Base-by-base conservation (phyloP, 495 filamentous ascomycete genomes). In the Talaromyces thailandensis region DNA sequence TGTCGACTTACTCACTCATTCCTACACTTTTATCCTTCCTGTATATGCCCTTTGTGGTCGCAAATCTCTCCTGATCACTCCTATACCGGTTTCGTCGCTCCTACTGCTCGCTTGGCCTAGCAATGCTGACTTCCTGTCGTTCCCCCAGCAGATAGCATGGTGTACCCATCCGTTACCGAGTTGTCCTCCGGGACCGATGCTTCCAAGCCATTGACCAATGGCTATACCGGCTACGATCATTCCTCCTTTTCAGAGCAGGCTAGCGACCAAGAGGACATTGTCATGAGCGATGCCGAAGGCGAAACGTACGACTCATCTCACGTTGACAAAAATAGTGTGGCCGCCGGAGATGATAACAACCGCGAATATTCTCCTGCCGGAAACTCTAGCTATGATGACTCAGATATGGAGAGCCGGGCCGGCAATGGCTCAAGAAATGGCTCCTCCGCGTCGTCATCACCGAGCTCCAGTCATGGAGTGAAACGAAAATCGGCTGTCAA, bases 401-500 rank as follows among this genome's bases (percentile, higher is more conserved):
- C 84, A 67, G 86, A 86, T 65, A 81, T 84, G 70, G 86, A 88
- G 61, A 84, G 86, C 55, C 55, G 29, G 16, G 24, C 14, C 29
- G 26, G 55, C 58, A 85, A 84, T 60, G 79, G 76, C 60, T 78
- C 82, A 63, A 80, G 80, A 29, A 75, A 74, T 35, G 81, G 78
- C 50, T 76, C 73, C 62, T 71, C 78, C 64, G 28, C 73, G 60
- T 73, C 77, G 66, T 81, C 84, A 67, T 92, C 91, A 35, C 76
- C 82, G 62, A 83, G 86, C 63, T 84, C 85, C 32, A 77, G 77
- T 45, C 82, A 82, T 66, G 82, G 83, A 45, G 71, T 82, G 25
- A 96, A 96, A 80, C 86, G 91, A 66, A 96, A 93, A 77, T 82
- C 83, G 25, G 79, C 80, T 25, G 82, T 86, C 23, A 88, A 89